Percentiles rank a stretch among this genome's conserved stretches.
phyloP scores from a whole-genome alignment of 2,329 filamentous ascomycete species.

The Monosporascus ibericus region DNA sequence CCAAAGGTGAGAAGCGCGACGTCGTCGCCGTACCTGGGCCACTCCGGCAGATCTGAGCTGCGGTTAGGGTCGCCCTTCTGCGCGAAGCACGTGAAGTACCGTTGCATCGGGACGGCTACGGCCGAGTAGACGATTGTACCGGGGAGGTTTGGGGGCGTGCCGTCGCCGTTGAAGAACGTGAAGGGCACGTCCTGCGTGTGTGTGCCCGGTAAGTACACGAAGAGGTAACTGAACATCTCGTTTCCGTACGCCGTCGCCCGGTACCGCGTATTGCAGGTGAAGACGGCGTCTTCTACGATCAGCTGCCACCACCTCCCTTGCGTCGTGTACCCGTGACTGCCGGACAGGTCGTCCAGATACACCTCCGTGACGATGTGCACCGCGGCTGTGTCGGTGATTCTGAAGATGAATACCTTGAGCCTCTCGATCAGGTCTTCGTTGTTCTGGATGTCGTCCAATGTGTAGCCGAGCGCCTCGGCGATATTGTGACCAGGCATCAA shows the following conservation, averaged over 20 bases:
- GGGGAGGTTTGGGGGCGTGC: slow-evolving; percentile 17
- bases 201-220: slow-evolving; percentile 44
- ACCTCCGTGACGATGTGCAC: slow-evolving; percentile 36
- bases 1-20: slow-evolving; percentile 7
- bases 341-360: slow-evolving; percentile 43
- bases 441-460: background rate
- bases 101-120: slow-evolving; percentile 28
- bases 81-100: slow-evolving; percentile 30
- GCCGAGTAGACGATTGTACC: slow-evolving; percentile 20
- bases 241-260: slow-evolving; percentile 40
- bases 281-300: slow-evolving; percentile 35
- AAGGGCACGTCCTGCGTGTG: slow-evolving; percentile 48
- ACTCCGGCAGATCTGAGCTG: slow-evolving; percentile 5
- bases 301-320: slow-evolving; percentile 35
- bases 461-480: background rate
- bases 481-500: slow-evolving; percentile 4
- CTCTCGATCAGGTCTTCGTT: slow-evolving; percentile 3
- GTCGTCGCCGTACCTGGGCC: slow-evolving; percentile 18
- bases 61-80: slow-evolving; percentile 25
- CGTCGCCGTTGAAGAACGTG: slow-evolving; percentile 42
- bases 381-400: slow-evolving; percentile 18
- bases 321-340: slow-evolving; percentile 34
- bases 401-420: slow-evolving; percentile 7
- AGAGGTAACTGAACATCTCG: slow-evolving; percentile 44
- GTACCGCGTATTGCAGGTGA: slow-evolving; percentile 47